phyloP scores from a whole-genome alignment of 73 alveolate species.

The Urostyla sp. region DNA sequence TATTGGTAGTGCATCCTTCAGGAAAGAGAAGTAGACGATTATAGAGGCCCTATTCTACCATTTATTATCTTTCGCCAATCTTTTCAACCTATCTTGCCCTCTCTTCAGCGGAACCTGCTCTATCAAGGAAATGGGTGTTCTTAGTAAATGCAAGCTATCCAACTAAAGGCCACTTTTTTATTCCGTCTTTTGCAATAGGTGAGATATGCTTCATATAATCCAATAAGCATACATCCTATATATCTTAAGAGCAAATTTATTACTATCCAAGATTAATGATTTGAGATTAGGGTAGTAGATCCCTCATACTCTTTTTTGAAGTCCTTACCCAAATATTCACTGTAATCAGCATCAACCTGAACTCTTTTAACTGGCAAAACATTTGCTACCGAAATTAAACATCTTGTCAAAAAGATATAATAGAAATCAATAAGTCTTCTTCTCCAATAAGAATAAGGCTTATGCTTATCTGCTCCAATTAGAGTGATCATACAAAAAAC shows the following conservation, averaged over 20 bases:
- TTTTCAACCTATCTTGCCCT: constrained; percentile 14
- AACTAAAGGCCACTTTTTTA: constrained; percentile 26
- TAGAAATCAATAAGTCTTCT: neutral
- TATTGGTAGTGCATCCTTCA: constrained; percentile 96
- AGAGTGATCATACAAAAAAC: neutral
- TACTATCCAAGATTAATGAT: no score
- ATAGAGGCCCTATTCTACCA: constrained; percentile 44
- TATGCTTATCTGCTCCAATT: neutral
- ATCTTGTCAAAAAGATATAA: neutral
- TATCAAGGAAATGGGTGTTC: constrained; percentile 35
- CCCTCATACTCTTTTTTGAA: no score
- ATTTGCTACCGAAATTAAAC: neutral
- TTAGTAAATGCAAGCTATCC: constrained; percentile 5
- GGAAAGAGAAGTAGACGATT: constrained; percentile 90
- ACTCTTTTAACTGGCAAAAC: neutral
- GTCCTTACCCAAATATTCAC: neutral
- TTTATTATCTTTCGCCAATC: constrained; percentile 16
- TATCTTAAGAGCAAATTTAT: no score
- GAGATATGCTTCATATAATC: no score
- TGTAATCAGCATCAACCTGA: neutral
- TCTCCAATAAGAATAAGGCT: neutral
- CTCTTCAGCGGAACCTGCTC: constrained; percentile 56
- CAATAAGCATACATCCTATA: no score
- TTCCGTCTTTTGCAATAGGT: constrained; percentile 47
- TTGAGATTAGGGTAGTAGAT: no score